Percentiles rank a stretch among this genome's conserved stretches.
phyloP scores from a whole-genome alignment of 768 basidiomycete species.

The Naganishia vishniacii region DNA sequence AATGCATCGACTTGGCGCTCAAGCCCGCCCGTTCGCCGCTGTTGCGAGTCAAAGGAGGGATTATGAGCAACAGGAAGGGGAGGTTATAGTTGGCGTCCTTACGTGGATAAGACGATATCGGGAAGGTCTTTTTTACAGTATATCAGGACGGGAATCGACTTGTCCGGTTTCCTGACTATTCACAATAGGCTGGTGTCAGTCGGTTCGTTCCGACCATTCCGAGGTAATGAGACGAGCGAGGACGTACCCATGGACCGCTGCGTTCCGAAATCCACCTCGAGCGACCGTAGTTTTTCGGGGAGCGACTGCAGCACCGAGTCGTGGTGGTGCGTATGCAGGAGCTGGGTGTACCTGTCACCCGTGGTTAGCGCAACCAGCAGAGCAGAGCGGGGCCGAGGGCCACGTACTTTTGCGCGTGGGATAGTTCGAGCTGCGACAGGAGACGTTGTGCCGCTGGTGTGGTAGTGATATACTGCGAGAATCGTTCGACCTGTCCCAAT shows the following conservation, averaged over 20 bases:
- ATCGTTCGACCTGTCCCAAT: slow-evolving; percentile 72
- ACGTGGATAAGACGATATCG: slow-evolving; percentile 50
- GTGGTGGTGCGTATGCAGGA: slow-evolving; percentile 72
- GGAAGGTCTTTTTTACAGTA: slow-evolving; percentile 66
- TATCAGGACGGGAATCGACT: slow-evolving; percentile 69
- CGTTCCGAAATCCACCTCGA: slow-evolving; percentile 68
- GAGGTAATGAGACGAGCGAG: not conserved
- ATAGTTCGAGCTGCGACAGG: slow-evolving; percentile 74
- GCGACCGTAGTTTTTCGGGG: slow-evolving; percentile 66
- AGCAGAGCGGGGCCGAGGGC: not conserved
- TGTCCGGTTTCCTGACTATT: slow-evolving; percentile 72
- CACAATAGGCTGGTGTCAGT: no score
- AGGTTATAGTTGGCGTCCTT: no score
- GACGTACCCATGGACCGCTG: slow-evolving; percentile 59
- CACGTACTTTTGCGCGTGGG: slow-evolving; percentile 65
- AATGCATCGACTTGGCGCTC: slow-evolving; percentile 72
- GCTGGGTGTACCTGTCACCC: slow-evolving; percentile 61
- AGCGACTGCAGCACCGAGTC: slow-evolving; percentile 75
- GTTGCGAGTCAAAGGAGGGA: not conserved
- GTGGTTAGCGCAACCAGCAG: not conserved
- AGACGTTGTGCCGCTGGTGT: slow-evolving; percentile 68
- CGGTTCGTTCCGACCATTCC: not conserved
- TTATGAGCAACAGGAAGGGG: not conserved
- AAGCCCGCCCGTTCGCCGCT: slow-evolving; percentile 70
- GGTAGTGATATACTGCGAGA: slow-evolving; percentile 68